phyloP scores from a whole-genome alignment of 1,284 basidiomycete species.

The Violaceomyces palustris region DNA sequence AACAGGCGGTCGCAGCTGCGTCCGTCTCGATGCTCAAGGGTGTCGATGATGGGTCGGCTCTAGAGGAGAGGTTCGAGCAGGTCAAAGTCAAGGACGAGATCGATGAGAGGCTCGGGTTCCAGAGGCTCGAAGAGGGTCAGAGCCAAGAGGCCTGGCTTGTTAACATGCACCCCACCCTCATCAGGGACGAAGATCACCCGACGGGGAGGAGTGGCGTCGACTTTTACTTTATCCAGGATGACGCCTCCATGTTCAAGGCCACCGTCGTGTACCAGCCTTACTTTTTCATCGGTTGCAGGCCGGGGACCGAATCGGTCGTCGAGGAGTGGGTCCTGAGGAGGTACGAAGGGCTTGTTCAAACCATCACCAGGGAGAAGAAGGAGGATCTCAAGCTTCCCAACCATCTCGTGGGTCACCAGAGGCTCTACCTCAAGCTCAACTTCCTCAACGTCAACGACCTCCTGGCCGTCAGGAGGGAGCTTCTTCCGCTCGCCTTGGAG shows the following conservation, averaged over 20 bases:
- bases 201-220: constrained; percentile 69
- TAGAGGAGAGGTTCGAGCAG: constrained; percentile 49
- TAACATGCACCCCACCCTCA: constrained; percentile 95
- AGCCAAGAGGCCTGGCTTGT: constrained; percentile 70
- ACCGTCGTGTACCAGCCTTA: constrained; percentile 92
- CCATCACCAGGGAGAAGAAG: constrained; percentile 73
- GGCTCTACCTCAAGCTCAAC: constrained; percentile 79
- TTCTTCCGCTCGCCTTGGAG: constrained; percentile 80
- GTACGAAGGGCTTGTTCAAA: constrained; percentile 76
- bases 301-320: constrained; percentile 78
- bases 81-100: constrained; percentile 66
- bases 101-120: constrained; percentile 87
- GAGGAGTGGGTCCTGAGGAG: constrained; percentile 95
- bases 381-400: constrained; percentile 95
- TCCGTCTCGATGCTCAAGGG: constrained; percentile 29
- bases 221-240: constrained; percentile 96
- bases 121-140: constrained; percentile 44
- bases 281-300: constrained; percentile 77
- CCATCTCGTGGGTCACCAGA: constrained; percentile 85
- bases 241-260: constrained; percentile 91
- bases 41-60: constrained; percentile 42
- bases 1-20: constrained; percentile 29
- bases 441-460: constrained; percentile 93
- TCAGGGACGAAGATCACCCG: constrained; percentile 62
- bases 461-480: constrained; percentile 76